A percentile compares a stretch with the other conserved stretches of the same genome.
Conservation (phyloP, 2,329 filamentous ascomycete species). For the Xylariaceae sp. region DNA sequence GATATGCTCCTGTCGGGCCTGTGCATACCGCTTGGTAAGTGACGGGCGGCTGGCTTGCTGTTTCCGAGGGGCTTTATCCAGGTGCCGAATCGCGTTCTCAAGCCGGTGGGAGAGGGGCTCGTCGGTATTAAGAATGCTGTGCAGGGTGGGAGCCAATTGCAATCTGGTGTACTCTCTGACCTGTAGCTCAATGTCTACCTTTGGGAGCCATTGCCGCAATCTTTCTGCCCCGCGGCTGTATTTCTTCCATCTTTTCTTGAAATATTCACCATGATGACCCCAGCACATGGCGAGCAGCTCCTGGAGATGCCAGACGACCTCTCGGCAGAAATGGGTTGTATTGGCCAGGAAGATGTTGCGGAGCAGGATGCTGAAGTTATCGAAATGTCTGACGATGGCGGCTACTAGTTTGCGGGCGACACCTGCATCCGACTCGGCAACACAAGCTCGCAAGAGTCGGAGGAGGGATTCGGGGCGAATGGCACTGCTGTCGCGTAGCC, state of each 20-base stretch:
- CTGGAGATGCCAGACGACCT: constrained; percentile 21
- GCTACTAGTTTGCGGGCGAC: constrained; percentile 24
- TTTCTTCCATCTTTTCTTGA: neutral
- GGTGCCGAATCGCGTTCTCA: neutral
- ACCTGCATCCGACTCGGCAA: constrained; percentile 20
- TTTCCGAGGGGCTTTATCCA: constrained; percentile 9
- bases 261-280: neutral
- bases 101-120: too few species aligned
- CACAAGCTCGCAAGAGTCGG: constrained; percentile 25
- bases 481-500: constrained; percentile 21
- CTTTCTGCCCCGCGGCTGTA: neutral
- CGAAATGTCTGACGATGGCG: constrained; percentile 24
- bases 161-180: neutral
- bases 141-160: too few species aligned
- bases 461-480: constrained; percentile 25
- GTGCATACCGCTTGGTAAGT: neutral
- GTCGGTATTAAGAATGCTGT: too few species aligned
- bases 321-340: constrained; percentile 13
- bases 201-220: neutral
- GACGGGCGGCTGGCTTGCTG: constrained; percentile 6
- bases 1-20: constrained; percentile 14
- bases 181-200: neutral
- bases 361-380: constrained; percentile 20
- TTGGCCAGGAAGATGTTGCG: constrained; percentile 15
- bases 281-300: constrained; percentile 17